Base-by-base conservation (phyloP, 192 early-diverging fungal genomes). In the Entomortierella chlamydospora region DNA sequence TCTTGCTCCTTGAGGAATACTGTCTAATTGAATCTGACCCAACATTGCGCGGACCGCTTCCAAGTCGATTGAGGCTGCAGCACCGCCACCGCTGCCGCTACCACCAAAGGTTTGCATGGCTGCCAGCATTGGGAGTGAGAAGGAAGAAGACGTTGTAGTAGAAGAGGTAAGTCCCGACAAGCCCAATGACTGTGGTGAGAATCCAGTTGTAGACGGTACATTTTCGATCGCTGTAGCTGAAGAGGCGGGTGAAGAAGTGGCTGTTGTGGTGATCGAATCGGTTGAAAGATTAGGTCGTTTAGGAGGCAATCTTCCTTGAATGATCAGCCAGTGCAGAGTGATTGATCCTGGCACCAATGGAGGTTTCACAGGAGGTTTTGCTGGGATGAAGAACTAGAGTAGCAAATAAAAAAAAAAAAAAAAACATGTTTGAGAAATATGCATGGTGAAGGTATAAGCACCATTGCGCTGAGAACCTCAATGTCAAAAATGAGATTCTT, bases 361-460 rank as follows among this genome's bases (percentile, higher is more conserved):
- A 20, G 45, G 45, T 47, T 47, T 47, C 20, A 47, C 45, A 20
- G 45, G 8, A 12, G 45, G 45, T 47, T 47, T 47, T 12, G 45
- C 45, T 11, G 76, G 76, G 10, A 79, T 58, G 20, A 79, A 79
- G 34, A 79, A 79, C 76, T 79, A 59, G 1, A 47, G 45, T n/a
- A 30, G 43, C 22, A 23, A 9, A 17, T 18, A 28, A 25, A 43
- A 49, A 23, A 45, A 34, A 57, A 56, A 62, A 57, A 1, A n/a
- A 54, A n/a, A n/a, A n/a, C 17, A 49, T n/a, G n/a, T n/a, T n/a
- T n/a, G n/a, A n/a, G n/a, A n/a, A n/a, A n/a, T n/a, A n/a, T n/a
- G n/a, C n/a, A n/a, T n/a, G n/a, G n/a, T n/a, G n/a, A n/a, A n/a
- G n/a, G n/a, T n/a, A n/a, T n/a, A n/a, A n/a, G n/a, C n/a, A n/a